These are phyloP conservation scores for Hymenoscyphus fraxineus DNA, from an alignment of 2,329 filamentous ascomycete genomes.

Conservation along the genomic window DNA sequence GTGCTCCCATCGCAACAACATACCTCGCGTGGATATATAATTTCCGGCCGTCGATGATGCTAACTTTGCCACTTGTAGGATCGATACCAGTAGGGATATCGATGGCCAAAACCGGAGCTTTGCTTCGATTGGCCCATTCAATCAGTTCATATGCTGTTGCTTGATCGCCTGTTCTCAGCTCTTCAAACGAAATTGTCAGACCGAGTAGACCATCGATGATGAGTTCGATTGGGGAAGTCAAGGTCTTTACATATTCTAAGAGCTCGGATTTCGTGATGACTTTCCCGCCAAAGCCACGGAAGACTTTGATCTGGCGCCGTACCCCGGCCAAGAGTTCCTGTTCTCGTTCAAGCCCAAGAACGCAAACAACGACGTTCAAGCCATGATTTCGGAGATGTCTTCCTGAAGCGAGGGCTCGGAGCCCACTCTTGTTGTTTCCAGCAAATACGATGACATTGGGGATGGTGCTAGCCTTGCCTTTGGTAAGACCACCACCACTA, in stretches of 20 bases:
- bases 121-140: conserved; percentile 87
- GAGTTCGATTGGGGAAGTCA: conserved; percentile 66
- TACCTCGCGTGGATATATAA: conserved; percentile 79
- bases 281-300: conserved; percentile 76
- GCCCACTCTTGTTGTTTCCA: conserved; percentile 89
- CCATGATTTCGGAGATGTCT: conserved; percentile 84
- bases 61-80: conserved; percentile 66
- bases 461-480: conserved; percentile 38
- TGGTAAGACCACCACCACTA: conserved; percentile 33
- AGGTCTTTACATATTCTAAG: conserved; percentile 55
- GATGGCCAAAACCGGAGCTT: conserved; percentile 78
- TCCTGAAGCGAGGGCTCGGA: conserved; percentile 78
- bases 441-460: conserved; percentile 69
- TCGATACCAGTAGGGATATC: conserved; percentile 89
- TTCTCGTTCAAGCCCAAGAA: conserved; percentile 81
- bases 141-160: conserved; percentile 84
- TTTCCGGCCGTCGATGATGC: conserved; percentile 67
- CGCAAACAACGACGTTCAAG: conserved; percentile 73
- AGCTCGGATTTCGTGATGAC: conserved; percentile 60
- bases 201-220: conserved; percentile 88
- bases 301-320: conserved; percentile 76
- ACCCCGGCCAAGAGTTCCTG: conserved; percentile 76
- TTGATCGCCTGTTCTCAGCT: conserved; percentile 77
- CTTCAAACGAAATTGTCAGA: conserved; percentile 82
- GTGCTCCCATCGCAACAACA: conserved; percentile 80